Evolutionary conservation across 768 basidiomycete genomes (phyloP).

Genomic region (Auriculariales sp.): DNA sequence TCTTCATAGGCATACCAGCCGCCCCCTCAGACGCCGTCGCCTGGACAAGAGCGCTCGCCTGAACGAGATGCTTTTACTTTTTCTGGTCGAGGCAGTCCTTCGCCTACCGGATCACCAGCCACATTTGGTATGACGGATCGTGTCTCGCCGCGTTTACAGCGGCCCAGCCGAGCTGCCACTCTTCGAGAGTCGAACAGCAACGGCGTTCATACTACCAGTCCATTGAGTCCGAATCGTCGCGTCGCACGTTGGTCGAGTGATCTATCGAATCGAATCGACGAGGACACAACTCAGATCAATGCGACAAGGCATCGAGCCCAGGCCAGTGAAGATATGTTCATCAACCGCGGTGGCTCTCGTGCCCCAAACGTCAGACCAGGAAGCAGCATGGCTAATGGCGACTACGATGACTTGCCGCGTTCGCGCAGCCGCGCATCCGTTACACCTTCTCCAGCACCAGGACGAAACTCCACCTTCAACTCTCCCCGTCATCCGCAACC

Average conservation of each 20-base stretch:
- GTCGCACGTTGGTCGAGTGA: background rate
- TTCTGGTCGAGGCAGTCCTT: background rate
- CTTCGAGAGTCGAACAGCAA: background rate
- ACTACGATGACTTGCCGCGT: slow-evolving; percentile 14
- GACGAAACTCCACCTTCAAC: slow-evolving; percentile 8
- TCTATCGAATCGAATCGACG: background rate
- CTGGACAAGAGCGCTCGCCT: background rate
- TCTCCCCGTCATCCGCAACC: slow-evolving; percentile 7
- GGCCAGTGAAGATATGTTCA: background rate
- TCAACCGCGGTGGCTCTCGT: background rate
- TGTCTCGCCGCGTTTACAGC: background rate
- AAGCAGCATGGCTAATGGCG: slow-evolving; percentile 22
- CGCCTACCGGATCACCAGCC: background rate
- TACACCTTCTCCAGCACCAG: slow-evolving; percentile 7
- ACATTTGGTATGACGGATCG: background rate
- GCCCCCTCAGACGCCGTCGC: background rate
- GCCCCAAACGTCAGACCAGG: slow-evolving; percentile 6
- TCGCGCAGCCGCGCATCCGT: slow-evolving; percentile 5
- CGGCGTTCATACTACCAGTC: background rate
- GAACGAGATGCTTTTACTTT: no score
- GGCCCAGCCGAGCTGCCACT: background rate
- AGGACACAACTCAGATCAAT: background rate
- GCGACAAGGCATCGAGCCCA: background rate
- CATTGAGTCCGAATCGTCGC: background rate
- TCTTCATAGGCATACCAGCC: background rate